Percentiles rank a stretch among this genome's conserved stretches.
Conservation (phyloP, 2,329 filamentous ascomycete genomes). For the Claviceps arundinis region DNA sequence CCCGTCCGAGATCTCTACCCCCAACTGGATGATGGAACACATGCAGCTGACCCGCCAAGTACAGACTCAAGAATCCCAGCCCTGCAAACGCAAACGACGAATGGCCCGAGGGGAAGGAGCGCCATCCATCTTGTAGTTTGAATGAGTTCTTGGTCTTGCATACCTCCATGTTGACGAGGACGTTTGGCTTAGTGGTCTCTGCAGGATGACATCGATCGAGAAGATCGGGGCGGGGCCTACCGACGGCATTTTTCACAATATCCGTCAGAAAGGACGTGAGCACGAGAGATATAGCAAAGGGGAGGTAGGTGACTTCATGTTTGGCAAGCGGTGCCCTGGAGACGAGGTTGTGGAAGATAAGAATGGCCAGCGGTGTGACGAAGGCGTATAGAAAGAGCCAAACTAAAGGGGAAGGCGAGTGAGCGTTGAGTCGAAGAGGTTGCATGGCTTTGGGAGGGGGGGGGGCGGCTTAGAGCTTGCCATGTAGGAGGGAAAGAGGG, state of each 20-base stretch:
- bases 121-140: constrained; percentile 68
- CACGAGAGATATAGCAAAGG: constrained; percentile 63
- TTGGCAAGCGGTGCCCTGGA: constrained; percentile 58
- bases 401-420: constrained; percentile 20
- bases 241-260: constrained; percentile 78
- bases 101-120: constrained; percentile 72
- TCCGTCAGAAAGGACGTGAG: constrained; percentile 78
- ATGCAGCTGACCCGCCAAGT: constrained; percentile 53
- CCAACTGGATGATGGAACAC: constrained; percentile 35
- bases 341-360: constrained; percentile 52
- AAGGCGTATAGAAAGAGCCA: constrained; percentile 73
- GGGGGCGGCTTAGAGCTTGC: background rate
- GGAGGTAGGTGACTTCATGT: constrained; percentile 72
- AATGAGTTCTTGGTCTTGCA: constrained; percentile 61
- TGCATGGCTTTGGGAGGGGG: background rate
- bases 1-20: constrained; percentile 39
- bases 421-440: background rate
- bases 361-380: constrained; percentile 52
- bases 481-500: background rate
- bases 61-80: constrained; percentile 59
- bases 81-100: constrained; percentile 68
- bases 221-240: constrained; percentile 52
- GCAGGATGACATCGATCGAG: constrained; percentile 67
- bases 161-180: constrained; percentile 50
- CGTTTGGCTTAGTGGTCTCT: constrained; percentile 30